Evolutionary conservation across 305 asterid species (phyloP).

Genomic region (Plantago coronopus): DNA sequence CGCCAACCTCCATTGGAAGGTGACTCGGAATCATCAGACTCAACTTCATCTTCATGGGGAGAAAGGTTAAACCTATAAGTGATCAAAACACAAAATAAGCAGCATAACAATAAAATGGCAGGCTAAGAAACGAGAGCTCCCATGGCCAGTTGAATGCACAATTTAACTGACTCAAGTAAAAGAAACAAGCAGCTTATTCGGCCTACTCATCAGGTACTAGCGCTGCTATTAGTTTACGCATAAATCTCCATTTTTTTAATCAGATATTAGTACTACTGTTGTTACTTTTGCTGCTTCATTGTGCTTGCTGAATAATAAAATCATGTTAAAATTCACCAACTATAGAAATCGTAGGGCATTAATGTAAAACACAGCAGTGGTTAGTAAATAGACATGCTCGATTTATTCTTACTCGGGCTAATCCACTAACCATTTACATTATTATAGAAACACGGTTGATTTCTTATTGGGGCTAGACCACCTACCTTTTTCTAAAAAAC

Average conservation of each 20-base stretch:
- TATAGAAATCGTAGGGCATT: too few relatives aligned
- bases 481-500: conserved; percentile 83
- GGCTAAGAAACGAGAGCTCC: not conserved
- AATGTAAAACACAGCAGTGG: too few relatives aligned
- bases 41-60: conserved; percentile 48
- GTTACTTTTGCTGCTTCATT: too few relatives aligned
- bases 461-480: conserved; percentile 18
- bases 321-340: too few relatives aligned
- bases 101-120: conserved; percentile 5
- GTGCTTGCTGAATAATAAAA: too few relatives aligned
- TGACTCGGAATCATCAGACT: conserved; percentile 41
- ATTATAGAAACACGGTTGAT: conserved; percentile 5
- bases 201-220: too few relatives aligned
- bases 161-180: too few relatives aligned
- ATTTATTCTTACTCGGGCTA: conserved; percentile 15
- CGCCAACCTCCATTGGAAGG: conserved; percentile 48
- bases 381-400: too few relatives aligned
- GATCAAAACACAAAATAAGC: conserved; percentile 17
- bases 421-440: conserved; percentile 66
- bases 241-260: too few relatives aligned
- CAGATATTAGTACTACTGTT: too few relatives aligned
- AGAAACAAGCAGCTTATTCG: too few relatives aligned
- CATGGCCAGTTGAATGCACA: not conserved
- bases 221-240: too few relatives aligned
- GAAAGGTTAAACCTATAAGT: conserved; percentile 56